Evolutionary conservation across 208 protist genomes (phyloP), one percentile per base, ranked within the genome.

Genomic region (Trypanosoma brucei): DNA sequence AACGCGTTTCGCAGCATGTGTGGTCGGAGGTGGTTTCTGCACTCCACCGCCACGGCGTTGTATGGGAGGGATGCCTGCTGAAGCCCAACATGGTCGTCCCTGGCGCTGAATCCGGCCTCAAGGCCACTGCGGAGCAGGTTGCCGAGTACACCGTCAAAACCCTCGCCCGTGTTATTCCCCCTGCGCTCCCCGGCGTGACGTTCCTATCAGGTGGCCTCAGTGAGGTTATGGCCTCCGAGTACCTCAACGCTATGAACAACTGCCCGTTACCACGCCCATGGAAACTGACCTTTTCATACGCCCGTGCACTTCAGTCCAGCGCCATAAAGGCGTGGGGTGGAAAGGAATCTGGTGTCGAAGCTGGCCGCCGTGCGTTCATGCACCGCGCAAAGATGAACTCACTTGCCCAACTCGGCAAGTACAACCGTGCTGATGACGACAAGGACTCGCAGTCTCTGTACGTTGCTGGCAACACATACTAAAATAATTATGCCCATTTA

Each of bases 1-100:
- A 91, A 68, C 54, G 70, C 50, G 79, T 94, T 34, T 97, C 95
- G 3, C 67, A 98, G 80, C 78, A 81, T 67, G 87, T 92, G 69
- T 90, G 85, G 87, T 35, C 73, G 48, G 83, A 78, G 63, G 88
- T 92, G 39, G 65, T 78, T 14, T 70, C 78, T 36, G 85, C 92
- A 36, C 83, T 99, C 14, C 78, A 94, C 59, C 86, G 95, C 55
- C 91, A 98, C 77, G 81, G 98, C 53, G 94, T 99, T 53, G 68
- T 96, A 45, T 84, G 95, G 65, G 95, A 99, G 79, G 93, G 96
- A 51, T 94, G 78, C 36, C 80, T 99, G 40, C 90, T 99, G 37
- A 99, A 99, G 86, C 96, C 97, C 70, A 98, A 97, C 83, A 99
- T 99, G 97, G 87, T 98, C 35, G 82, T 97, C 22, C 77, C 91